Conservation (phyloP, 2,329 filamentous ascomycete genomes). For the Penicillium palitans region DNA sequence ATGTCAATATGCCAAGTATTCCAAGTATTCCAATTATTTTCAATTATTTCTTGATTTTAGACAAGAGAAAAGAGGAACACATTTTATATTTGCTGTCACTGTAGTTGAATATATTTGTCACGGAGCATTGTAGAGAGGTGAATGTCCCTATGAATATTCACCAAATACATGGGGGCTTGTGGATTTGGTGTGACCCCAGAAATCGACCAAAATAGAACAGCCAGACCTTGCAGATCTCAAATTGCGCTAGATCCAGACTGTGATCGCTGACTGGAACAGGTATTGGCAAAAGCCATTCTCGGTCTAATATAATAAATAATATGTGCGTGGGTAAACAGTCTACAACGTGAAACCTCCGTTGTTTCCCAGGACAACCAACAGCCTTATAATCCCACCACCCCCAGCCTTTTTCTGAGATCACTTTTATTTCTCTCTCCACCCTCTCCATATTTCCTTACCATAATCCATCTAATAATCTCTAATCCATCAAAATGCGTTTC, state of each 20-base stretch:
- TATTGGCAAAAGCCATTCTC: constrained; percentile 3
- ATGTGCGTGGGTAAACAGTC: background rate
- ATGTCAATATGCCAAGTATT: background rate
- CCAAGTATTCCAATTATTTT: background rate
- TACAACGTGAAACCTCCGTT: constrained; percentile 3
- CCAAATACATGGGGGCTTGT: constrained; percentile 9
- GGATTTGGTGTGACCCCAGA: constrained; percentile 21
- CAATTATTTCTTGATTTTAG: too few species aligned
- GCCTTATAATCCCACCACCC: constrained; percentile 5
- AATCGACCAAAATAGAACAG: constrained; percentile 18
- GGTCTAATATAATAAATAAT: background rate
- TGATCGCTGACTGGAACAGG: constrained; percentile 13
- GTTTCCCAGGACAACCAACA: constrained; percentile 14
- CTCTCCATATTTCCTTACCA: constrained; percentile 2
- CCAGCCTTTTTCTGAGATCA: background rate
- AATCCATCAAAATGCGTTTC: constrained; percentile 47
- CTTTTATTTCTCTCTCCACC: constrained; percentile 8
- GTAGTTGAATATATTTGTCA: background rate
- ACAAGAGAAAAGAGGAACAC: too few species aligned
- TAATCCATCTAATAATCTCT: constrained; percentile 7
- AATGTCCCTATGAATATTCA: background rate
- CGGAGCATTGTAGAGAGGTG: background rate
- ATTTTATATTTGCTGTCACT: too few species aligned
- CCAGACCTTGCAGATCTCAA: constrained; percentile 24
- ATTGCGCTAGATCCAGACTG: constrained; percentile 13